phyloP scores from a whole-genome alignment of 306 rosid species.

The Canavalia gladiata region DNA sequence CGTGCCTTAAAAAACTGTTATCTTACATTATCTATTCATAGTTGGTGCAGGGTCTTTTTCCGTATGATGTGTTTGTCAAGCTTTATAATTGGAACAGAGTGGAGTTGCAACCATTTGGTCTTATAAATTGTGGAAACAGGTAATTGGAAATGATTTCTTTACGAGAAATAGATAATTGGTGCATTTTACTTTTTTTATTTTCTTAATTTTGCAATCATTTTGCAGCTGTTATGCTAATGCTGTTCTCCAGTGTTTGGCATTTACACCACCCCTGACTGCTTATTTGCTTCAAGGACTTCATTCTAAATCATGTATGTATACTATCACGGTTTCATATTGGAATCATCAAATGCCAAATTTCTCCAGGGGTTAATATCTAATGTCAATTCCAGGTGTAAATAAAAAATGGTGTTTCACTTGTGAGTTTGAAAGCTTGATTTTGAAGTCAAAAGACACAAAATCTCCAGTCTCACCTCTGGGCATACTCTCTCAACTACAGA shows the following conservation, averaged over 20 bases:
- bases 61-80: conserved; percentile 81
- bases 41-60: conserved; percentile 74
- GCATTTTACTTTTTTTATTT: not conserved
- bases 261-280: conserved; percentile 88
- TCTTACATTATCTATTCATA: conserved; percentile 39
- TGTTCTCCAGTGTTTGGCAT: conserved; percentile 87
- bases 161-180: not conserved
- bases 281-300: conserved; percentile 89
- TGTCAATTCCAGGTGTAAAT: conserved; percentile 64
- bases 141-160: conserved; percentile 43
- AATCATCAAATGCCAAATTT: conserved; percentile 5
- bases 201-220: conserved; percentile 17
- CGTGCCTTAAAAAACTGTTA: not conserved
- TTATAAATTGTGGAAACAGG: conserved; percentile 92
- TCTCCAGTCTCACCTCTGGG: conserved; percentile 76
- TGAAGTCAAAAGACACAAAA: conserved; percentile 72
- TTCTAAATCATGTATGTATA: conserved; percentile 79
- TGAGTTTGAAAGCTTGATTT: conserved; percentile 77
- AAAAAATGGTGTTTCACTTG: conserved; percentile 83
- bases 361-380: conserved; percentile 22
- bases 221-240: conserved; percentile 94
- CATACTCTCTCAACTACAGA: conserved; percentile 75
- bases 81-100: conserved; percentile 77
- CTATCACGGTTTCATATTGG: conserved; percentile 24
- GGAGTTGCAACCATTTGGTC: conserved; percentile 83